These are phyloP conservation scores for Coemansia sp. DNA, from an alignment of 192 early-diverging fungal species.

Conservation along the genomic window DNA sequence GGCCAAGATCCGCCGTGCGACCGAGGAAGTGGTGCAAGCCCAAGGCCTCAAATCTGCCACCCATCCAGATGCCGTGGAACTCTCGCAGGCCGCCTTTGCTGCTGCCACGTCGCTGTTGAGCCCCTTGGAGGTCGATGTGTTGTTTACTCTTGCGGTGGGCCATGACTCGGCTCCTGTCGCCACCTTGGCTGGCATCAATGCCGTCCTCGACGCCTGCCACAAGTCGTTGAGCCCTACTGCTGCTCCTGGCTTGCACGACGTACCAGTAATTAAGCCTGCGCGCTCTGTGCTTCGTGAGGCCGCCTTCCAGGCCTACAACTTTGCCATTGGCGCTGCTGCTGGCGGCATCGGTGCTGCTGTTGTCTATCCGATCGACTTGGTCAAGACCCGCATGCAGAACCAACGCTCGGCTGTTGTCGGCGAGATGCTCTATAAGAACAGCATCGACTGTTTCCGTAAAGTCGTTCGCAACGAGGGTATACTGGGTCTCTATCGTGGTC, in stretches of 20 bases:
- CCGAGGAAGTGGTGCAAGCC: slow-evolving; percentile 32
- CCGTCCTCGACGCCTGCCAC: slow-evolving; percentile 27
- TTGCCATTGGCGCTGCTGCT: slow-evolving; percentile 83
- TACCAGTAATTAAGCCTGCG: not conserved
- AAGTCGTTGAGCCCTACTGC: slow-evolving; percentile 29
- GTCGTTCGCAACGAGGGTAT: slow-evolving; percentile 92
- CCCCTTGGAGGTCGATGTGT: slow-evolving; percentile 52
- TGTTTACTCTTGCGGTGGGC: slow-evolving; percentile 50
- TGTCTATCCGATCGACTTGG: slow-evolving; percentile 97
- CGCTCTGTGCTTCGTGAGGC: slow-evolving; percentile 47
- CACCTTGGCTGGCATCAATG: slow-evolving; percentile 23
- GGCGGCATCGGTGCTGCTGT: slow-evolving; percentile 93
- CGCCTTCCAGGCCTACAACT: slow-evolving; percentile 68
- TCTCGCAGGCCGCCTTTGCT: slow-evolving; percentile 20
- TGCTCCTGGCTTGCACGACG: slow-evolving; percentile 12
- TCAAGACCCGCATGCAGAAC: slow-evolving; percentile 99
- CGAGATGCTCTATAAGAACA: slow-evolving; percentile 93
- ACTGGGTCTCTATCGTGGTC: slow-evolving; percentile 87
- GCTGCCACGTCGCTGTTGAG: slow-evolving; percentile 30
- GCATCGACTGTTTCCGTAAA: slow-evolving; percentile 94
- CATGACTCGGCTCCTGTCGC: slow-evolving; percentile 21
- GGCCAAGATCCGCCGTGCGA: slow-evolving; percentile 47
- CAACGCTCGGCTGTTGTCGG: slow-evolving; percentile 90
- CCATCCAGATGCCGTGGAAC: not conserved
- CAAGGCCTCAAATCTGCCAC: not conserved